Percentiles rank a stretch among this genome's conserved stretches.
Evolutionary conservation across 371 early-diverging fungal species (phyloP).

Genomic region (Rhizopus sp.): DNA sequence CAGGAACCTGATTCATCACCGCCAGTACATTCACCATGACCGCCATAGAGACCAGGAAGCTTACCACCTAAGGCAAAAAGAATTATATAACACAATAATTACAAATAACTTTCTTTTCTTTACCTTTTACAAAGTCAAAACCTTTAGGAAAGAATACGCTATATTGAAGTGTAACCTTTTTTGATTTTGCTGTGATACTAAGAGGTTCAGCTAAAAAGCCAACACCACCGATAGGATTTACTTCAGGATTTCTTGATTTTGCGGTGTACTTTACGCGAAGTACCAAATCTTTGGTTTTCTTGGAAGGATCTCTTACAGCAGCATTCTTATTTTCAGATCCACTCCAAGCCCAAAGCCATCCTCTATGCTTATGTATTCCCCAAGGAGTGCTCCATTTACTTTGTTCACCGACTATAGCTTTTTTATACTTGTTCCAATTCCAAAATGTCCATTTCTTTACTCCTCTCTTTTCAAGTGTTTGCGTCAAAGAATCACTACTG

Average conservation of each 20-base stretch:
- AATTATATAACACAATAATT: neutral
- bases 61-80: conserved; percentile 29
- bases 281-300: conserved; percentile 16
- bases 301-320: conserved; percentile 42
- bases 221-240: conserved; percentile 45
- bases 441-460: conserved; percentile 19
- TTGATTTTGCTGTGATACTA: conserved; percentile 23
- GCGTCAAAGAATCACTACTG: neutral
- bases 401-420: conserved; percentile 10
- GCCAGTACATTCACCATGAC: conserved; percentile 54
- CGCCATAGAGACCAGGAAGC: conserved; percentile 57
- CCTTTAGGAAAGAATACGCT: conserved; percentile 46
- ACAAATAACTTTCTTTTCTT: neutral
- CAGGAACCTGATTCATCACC: conserved; percentile 55
- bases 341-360: conserved; percentile 31
- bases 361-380: conserved; percentile 21
- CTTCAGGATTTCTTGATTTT: conserved; percentile 44
- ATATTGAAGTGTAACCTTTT: conserved; percentile 40
- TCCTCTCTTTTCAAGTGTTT: neutral
- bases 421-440: conserved; percentile 24
- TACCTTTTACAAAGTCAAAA: conserved; percentile 56
- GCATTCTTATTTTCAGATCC: conserved; percentile 20
- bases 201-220: conserved; percentile 55
- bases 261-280: conserved; percentile 46
- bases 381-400: conserved; percentile 19